phyloP scores from a whole-genome alignment of 225 moss, liverwort and hornwort species.

The Physcomitrium patens region DNA sequence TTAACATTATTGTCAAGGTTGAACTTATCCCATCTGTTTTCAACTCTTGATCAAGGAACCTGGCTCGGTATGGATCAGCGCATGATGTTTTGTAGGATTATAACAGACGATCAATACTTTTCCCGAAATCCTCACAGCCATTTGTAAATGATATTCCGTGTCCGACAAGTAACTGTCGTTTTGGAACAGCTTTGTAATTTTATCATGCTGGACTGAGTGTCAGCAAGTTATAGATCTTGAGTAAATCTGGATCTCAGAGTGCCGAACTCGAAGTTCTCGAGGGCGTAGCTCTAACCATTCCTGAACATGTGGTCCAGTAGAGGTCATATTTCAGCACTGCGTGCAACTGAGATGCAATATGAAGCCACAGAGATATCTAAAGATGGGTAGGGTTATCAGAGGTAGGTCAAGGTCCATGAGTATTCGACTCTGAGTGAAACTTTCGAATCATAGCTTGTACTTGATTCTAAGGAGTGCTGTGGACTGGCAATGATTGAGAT shows the following conservation, averaged over 20 bases:
- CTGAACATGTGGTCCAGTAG: neutral
- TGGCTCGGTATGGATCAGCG: too few relatives aligned
- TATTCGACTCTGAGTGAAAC: conserved; percentile 6
- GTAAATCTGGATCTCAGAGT: conserved; percentile 12
- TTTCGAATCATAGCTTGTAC: neutral
- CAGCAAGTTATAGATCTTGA: neutral
- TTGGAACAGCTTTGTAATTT: conserved; percentile 7
- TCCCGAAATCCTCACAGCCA: too few relatives aligned
- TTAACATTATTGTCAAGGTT: too few relatives aligned
- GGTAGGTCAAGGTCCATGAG: conserved; percentile 17
- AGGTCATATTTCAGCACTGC: neutral
- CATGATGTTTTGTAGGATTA: too few relatives aligned
- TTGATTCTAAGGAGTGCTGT: neutral
- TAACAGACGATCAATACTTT: too few relatives aligned
- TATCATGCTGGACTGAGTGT: neutral
- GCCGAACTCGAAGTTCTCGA: conserved; percentile 1
- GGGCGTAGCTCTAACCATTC: neutral
- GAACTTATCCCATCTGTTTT: too few relatives aligned
- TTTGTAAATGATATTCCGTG: too few relatives aligned
- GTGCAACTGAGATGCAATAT: conserved; percentile 21
- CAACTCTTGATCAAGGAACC: too few relatives aligned
- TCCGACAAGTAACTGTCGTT: neutral
- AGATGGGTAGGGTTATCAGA: conserved; percentile 15
- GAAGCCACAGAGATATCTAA: neutral
- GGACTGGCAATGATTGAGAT: neutral